Evolutionary conservation across 805 yeast species (phyloP), one percentile per base, ranked within the genome.

Genomic region (Saturnispora saitoi): DNA sequence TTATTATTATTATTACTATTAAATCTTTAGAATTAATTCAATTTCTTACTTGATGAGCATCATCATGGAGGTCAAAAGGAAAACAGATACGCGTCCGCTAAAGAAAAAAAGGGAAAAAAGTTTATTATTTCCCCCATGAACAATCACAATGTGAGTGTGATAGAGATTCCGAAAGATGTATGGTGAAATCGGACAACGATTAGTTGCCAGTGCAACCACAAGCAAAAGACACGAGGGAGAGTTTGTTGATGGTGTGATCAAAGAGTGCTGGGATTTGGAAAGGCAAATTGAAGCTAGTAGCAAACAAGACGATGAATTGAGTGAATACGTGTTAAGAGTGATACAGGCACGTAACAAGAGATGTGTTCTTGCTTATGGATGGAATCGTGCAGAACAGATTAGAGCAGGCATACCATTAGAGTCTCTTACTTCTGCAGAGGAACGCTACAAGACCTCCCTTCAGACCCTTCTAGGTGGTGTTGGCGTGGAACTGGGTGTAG

Each of bases 301-400:
- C 19, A 24, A 31, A 15, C 22, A 34, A 32, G 46, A 32, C 4
- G 46, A 36, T 9, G 46, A 30, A 17, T 36, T 43, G 14, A 43
- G 40, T 11, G 40, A 43, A 20, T 39, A 39, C n/a, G 40, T 39
- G 32, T 19, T 46, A n/a, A 22, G 34, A 8, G 48, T 32, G 28
- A 26, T 38, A 5, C n/a, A 31, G 15, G 42, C 31, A 40, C 34
- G 48, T 14, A 90, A 95, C 68, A 95, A 93, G 63, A 69, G 99
- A 45, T 88, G 97, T 63, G 61, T 93, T 32, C 62, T 93, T 45
- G 96, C 95, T 0, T 89, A 93, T 60, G 39, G 86, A 75, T 49
- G 79, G 77, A 48, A 63, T 81, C 55, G 78, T 79, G 2, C 90
- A 96, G 97, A 75, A 78, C 34, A 81, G 77, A 57, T 64, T 71